Conservation (phyloP, 768 basidiomycete species). For the Leccinum subtestaceum region DNA sequence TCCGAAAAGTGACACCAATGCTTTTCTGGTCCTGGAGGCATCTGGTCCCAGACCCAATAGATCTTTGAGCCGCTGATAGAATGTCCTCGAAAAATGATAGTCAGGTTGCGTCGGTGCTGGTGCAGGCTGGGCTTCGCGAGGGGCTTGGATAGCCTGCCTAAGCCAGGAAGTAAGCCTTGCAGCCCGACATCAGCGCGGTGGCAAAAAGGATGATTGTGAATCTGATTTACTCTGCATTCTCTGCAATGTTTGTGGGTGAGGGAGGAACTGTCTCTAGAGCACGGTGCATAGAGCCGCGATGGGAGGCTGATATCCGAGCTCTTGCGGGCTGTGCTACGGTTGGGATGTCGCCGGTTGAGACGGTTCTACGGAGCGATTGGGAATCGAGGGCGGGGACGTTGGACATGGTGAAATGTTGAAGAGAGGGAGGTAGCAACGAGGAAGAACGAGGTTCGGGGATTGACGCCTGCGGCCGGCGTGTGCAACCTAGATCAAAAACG, state of each 20-base stretch:
- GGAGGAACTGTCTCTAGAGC: constrained; percentile 20
- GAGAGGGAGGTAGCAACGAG: constrained; percentile 13
- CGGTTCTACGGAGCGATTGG: constrained; percentile 34
- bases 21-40: constrained; percentile 50
- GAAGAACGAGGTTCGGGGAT: constrained; percentile 17
- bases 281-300: constrained; percentile 27
- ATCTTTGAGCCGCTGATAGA: constrained; percentile 28
- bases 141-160: constrained; percentile 22
- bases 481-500: constrained; percentile 9
- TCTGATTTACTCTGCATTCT: constrained; percentile 16
- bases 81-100: constrained; percentile 16
- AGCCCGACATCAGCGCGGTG: constrained; percentile 21
- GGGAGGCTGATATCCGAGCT: constrained; percentile 29
- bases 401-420: constrained; percentile 29
- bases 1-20: constrained; percentile 52
- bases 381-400: constrained; percentile 26
- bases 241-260: constrained; percentile 17
- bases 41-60: constrained; percentile 54
- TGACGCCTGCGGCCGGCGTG: constrained; percentile 33
- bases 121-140: constrained; percentile 10
- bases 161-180: constrained; percentile 25
- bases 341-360: constrained; percentile 35
- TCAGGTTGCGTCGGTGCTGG: constrained; percentile 1
- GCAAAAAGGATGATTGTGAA: constrained; percentile 5
- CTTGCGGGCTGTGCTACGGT: constrained; percentile 22